phyloP scores from a whole-genome alignment of 257 asterid species.

The Jacaranda mimosifolia region DNA sequence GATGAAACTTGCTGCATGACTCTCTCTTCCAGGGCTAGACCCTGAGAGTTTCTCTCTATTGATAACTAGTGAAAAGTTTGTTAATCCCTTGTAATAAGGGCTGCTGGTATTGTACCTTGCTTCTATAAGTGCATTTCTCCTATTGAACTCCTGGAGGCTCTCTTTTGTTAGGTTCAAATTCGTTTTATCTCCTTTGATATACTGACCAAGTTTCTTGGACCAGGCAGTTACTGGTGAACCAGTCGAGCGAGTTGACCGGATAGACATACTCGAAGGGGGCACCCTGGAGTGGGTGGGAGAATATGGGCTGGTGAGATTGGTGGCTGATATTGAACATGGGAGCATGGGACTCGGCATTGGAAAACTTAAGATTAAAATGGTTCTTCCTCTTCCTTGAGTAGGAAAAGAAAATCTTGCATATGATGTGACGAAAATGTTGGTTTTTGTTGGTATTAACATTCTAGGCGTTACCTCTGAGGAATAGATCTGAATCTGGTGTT shows the following conservation, averaged over 20 bases:
- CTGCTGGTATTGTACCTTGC: slow-evolving; percentile 50
- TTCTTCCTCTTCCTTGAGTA: slow-evolving; percentile 1
- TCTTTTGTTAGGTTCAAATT: slow-evolving; percentile 48
- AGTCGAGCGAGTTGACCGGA: slow-evolving; percentile 51
- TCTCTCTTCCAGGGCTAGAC: slow-evolving; percentile 58
- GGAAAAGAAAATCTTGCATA: slow-evolving; percentile 17
- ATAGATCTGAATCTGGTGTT: not conserved
- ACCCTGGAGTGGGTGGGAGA: slow-evolving; percentile 41
- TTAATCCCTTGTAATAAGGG: slow-evolving; percentile 79
- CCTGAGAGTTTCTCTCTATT: slow-evolving; percentile 54
- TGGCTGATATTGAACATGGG: slow-evolving; percentile 66
- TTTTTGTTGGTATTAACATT: not conserved
- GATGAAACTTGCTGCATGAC: slow-evolving; percentile 44
- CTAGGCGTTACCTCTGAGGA: slow-evolving; percentile 12
- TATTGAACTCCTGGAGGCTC: slow-evolving; percentile 59
- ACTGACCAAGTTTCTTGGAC: slow-evolving; percentile 47
- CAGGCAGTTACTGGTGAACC: slow-evolving; percentile 52
- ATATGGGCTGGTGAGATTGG: slow-evolving; percentile 49
- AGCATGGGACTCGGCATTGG: slow-evolving; percentile 63
- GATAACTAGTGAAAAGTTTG: slow-evolving; percentile 56
- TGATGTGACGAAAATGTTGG: slow-evolving; percentile 12
- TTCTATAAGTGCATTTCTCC: slow-evolving; percentile 47
- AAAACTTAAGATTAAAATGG: slow-evolving; percentile 29
- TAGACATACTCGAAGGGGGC: slow-evolving; percentile 39
- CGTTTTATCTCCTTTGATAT: slow-evolving; percentile 42